Evolutionary conservation across 2,329 filamentous ascomycete genomes (phyloP).

Genomic region (Tolypocladium tundrense): DNA sequence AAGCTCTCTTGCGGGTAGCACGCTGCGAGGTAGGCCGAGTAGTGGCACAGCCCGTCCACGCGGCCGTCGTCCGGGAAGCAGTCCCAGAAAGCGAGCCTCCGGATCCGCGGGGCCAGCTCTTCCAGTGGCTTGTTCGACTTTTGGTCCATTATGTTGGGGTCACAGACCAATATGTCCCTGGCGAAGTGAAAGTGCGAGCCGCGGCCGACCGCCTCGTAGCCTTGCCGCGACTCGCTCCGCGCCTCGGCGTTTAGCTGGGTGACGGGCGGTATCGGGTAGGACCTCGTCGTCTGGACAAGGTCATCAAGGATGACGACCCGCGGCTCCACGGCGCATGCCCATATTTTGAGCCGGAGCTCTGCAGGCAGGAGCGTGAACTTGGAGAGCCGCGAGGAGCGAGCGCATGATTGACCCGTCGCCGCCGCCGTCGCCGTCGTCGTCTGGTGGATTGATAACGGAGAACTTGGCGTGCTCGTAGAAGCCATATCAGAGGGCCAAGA

Average conservation of each 20-base stretch:
- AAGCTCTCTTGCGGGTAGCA: slow-evolving; percentile 19
- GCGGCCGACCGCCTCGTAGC: slow-evolving; percentile 22
- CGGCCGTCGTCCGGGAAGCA: slow-evolving; percentile 27
- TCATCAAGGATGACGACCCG: slow-evolving; percentile 25
- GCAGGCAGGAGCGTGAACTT: slow-evolving; percentile 20
- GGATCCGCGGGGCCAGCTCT: slow-evolving; percentile 20
- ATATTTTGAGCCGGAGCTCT: slow-evolving; percentile 27
- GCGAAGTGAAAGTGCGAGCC: slow-evolving; percentile 27
- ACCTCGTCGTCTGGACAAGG: slow-evolving; percentile 16
- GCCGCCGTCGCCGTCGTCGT: slow-evolving; percentile 4
- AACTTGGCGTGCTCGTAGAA: background rate
- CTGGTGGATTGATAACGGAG: background rate
- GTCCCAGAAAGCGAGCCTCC: slow-evolving; percentile 27
- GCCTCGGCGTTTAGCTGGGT: slow-evolving; percentile 25
- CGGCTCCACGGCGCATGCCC: slow-evolving; percentile 25
- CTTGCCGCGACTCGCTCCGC: slow-evolving; percentile 21
- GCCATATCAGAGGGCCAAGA: background rate
- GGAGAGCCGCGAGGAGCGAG: background rate
- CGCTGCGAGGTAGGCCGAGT: slow-evolving; percentile 23
- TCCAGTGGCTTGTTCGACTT: slow-evolving; percentile 20
- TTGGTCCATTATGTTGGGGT: slow-evolving; percentile 24
- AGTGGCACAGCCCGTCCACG: slow-evolving; percentile 21
- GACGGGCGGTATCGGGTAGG: slow-evolving; percentile 24
- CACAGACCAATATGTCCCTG: slow-evolving; percentile 26
- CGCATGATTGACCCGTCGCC: background rate